These are phyloP conservation scores for Suillus decipiens DNA, from an alignment of 768 basidiomycete species.

Conservation along the genomic window DNA sequence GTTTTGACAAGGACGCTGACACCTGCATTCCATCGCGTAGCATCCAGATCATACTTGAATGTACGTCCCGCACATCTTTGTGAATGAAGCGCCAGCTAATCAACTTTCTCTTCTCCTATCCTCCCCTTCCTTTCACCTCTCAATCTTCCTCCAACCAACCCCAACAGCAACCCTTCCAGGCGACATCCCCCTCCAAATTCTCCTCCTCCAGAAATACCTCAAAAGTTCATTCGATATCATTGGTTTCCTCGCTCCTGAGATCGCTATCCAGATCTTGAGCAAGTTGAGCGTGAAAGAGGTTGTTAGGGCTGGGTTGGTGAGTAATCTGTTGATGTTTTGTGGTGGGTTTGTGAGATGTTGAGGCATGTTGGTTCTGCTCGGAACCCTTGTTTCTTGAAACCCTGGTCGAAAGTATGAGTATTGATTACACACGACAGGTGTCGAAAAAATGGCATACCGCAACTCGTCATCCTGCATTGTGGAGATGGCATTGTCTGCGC, in stretches of 20 bases:
- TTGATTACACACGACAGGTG: conserved; percentile 30
- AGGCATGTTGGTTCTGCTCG: neutral
- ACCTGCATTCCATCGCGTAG: conserved; percentile 10
- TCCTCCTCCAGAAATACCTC: conserved; percentile 81
- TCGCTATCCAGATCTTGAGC: conserved; percentile 65
- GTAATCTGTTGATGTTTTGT: conserved; percentile 12
- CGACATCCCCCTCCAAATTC: conserved; percentile 82
- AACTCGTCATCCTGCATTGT: conserved; percentile 65
- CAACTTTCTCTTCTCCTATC: neutral
- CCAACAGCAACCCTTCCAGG: conserved; percentile 73
- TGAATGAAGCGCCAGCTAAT: neutral
- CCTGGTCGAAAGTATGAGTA: neutral
- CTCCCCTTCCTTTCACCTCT: conserved; percentile 6
- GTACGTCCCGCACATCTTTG: conserved; percentile 16
- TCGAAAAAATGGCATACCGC: conserved; percentile 43
- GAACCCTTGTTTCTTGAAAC: neutral
- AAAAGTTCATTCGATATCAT: conserved; percentile 83
- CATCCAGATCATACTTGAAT: conserved; percentile 32
- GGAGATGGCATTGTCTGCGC: conserved; percentile 74
- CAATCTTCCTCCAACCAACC: neutral
- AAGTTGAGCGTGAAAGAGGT: conserved; percentile 61
- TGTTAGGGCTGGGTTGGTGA: conserved; percentile 45
- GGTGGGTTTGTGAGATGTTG: neutral
- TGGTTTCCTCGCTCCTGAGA: conserved; percentile 64
- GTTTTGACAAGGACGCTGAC: conserved; percentile 13